A percentile compares a stretch with the other conserved stretches of the same genome.
phyloP scores from a whole-genome alignment of 345 rosid species.

The Rhizophora apiculata region DNA sequence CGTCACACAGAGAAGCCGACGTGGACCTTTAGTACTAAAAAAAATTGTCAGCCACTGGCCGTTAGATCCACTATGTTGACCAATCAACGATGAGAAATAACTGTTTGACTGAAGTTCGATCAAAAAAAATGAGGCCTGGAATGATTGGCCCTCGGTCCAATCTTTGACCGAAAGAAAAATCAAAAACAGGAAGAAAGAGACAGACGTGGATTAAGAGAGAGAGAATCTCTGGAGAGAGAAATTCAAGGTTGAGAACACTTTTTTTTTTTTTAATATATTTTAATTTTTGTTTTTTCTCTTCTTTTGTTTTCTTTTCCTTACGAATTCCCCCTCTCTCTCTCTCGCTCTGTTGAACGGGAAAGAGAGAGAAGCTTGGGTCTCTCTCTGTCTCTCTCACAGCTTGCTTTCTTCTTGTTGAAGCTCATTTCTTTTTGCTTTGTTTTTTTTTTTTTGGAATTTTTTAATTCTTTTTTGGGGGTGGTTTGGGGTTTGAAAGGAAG shows the following conservation, averaged over 20 bases:
- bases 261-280: background rate
- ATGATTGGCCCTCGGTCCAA: constrained; percentile 45
- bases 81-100: constrained; percentile 7
- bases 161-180: constrained; percentile 40
- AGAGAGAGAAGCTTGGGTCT: constrained; percentile 29
- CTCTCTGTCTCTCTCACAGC: constrained; percentile 25
- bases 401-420: background rate
- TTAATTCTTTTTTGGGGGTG: background rate
- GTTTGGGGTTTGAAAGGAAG: constrained; percentile 1
- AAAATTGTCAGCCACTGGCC: background rate
- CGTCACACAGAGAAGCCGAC: background rate
- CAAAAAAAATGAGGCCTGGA: constrained; percentile 20
- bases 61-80: background rate
- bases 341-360: constrained; percentile 13
- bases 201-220: background rate
- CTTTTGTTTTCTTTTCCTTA: background rate
- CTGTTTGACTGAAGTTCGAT: constrained; percentile 14
- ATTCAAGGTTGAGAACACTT: too few relatives aligned
- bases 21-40: background rate
- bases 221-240: background rate
- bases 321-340: background rate
- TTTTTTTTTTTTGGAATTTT: background rate
- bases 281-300: background rate
- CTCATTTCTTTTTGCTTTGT: background rate
- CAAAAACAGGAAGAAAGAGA: constrained; percentile 3